These are phyloP conservation scores for Aspergillus avenaceus DNA, from an alignment of 495 filamentous ascomycete genomes.

Conservation along the genomic window DNA sequence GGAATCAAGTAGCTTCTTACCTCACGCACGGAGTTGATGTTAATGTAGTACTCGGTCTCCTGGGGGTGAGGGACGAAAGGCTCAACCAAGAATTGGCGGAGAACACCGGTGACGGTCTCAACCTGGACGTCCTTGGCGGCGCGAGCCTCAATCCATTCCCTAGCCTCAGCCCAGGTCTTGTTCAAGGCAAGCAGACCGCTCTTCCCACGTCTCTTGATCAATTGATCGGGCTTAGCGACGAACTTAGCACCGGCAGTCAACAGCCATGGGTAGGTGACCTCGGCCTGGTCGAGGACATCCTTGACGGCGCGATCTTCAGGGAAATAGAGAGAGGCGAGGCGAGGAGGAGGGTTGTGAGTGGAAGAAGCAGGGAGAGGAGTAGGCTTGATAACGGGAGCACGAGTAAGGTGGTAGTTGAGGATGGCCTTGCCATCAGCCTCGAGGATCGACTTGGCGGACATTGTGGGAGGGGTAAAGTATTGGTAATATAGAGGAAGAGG, in stretches of 20 bases:
- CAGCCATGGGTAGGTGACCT: slow-evolving; percentile 93
- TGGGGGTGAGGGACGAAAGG: slow-evolving; percentile 93
- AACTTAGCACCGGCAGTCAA: slow-evolving; percentile 78
- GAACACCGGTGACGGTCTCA: slow-evolving; percentile 81
- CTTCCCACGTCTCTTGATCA: slow-evolving; percentile 99
- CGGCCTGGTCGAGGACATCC: slow-evolving; percentile 89
- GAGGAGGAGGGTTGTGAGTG: slow-evolving; percentile 88
- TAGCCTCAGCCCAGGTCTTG: slow-evolving; percentile 92
- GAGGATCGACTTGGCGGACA: slow-evolving; percentile 98
- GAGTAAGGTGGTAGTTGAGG: slow-evolving; percentile 99
- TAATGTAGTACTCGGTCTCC: slow-evolving; percentile 97
- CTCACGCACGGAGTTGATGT: slow-evolving; percentile 89
- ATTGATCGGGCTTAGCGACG: slow-evolving; percentile 98
- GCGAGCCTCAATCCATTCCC: slow-evolving; percentile 86
- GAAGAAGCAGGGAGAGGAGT: slow-evolving; percentile 80
- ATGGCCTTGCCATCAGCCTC: slow-evolving; percentile 99
- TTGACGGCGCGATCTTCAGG: slow-evolving; percentile 78
- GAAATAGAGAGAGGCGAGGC: slow-evolving; percentile 90
- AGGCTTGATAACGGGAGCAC: slow-evolving; percentile 95
- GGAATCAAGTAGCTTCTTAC: slow-evolving; percentile 47
- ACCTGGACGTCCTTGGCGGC: slow-evolving; percentile 90
- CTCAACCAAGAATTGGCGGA: slow-evolving; percentile 96
- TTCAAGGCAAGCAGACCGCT: slow-evolving; percentile 94
- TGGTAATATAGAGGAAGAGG: neutral
- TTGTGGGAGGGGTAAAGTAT: slow-evolving; percentile 36